These are phyloP conservation scores for Colletotrichum tropicale DNA, from an alignment of 2,329 filamentous ascomycete genomes.

Conservation along the genomic window DNA sequence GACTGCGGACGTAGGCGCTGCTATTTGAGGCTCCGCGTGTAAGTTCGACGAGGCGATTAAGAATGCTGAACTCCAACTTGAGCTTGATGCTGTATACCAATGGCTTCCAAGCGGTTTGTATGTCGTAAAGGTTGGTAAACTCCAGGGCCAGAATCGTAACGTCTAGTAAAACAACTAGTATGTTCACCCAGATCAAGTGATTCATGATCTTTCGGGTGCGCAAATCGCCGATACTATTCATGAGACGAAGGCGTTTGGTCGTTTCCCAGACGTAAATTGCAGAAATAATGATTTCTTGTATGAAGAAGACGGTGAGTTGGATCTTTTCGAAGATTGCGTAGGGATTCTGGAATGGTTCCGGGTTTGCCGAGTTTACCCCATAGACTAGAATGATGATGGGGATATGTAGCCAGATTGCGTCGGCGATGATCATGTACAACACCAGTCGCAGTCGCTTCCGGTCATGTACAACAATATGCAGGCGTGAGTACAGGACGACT, in stretches of 20 bases:
- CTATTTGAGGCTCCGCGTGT: not conserved
- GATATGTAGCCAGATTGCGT: slow-evolving; percentile 57
- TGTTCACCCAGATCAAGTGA: slow-evolving; percentile 50
- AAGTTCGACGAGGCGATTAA: slow-evolving; percentile 37
- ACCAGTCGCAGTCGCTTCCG: slow-evolving; percentile 49
- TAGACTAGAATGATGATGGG: slow-evolving; percentile 60
- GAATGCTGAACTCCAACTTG: slow-evolving; percentile 39
- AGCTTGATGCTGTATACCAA: slow-evolving; percentile 39
- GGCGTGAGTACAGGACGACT: slow-evolving; percentile 64
- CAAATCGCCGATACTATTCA: not conserved
- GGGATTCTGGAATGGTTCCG: slow-evolving; percentile 33
- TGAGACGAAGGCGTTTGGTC: slow-evolving; percentile 37
- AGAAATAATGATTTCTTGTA: slow-evolving; percentile 46
- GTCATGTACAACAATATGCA: slow-evolving; percentile 63
- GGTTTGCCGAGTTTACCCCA: slow-evolving; percentile 47
- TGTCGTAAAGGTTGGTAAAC: slow-evolving; percentile 32
- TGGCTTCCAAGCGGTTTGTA: slow-evolving; percentile 38
- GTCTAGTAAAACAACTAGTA: slow-evolving; percentile 50
- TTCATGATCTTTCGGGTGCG: slow-evolving; percentile 34
- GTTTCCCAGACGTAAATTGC: slow-evolving; percentile 58
- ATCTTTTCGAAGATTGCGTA: slow-evolving; percentile 53
- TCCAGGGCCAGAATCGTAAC: slow-evolving; percentile 36
- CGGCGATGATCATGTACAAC: slow-evolving; percentile 60
- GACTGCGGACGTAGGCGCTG: not conserved
- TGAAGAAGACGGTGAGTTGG: not conserved